These are phyloP conservation scores for Dothideomycetidae sp. DNA, from an alignment of 2,329 filamentous ascomycete species.

Conservation along the genomic window DNA sequence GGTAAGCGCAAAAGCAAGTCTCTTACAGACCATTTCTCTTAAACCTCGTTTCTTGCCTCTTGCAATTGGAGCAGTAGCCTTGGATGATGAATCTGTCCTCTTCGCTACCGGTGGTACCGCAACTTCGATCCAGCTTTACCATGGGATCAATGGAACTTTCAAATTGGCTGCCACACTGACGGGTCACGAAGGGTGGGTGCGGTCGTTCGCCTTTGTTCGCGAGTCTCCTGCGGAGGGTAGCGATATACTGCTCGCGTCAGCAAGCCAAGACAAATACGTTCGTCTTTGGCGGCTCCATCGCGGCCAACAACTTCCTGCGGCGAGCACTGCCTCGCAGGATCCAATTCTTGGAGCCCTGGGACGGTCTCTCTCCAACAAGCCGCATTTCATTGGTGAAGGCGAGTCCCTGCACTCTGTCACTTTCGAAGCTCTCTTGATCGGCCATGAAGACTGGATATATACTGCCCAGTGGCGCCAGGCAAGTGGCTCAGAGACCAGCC, in stretches of 20 bases:
- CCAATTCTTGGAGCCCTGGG: constrained; percentile 46
- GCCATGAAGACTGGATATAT: constrained; percentile 98
- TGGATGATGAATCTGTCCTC: constrained; percentile 35
- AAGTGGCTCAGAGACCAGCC: constrained; percentile 24
- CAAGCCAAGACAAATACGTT: constrained; percentile 95
- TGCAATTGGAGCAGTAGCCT: constrained; percentile 51
- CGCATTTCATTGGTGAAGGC: constrained; percentile 54
- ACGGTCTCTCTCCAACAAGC: constrained; percentile 75
- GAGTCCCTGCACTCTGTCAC: constrained; percentile 61
- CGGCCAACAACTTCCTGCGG: constrained; percentile 49
- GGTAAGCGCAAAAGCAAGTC: constrained; percentile 23
- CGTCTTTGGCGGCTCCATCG: constrained; percentile 77
- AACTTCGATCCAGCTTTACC: constrained; percentile 67
- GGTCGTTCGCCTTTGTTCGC: constrained; percentile 63
- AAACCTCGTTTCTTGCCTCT: constrained; percentile 72
- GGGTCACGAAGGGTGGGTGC: constrained; percentile 91
- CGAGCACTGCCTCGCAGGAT: constrained; percentile 41
- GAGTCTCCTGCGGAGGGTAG: constrained; percentile 42
- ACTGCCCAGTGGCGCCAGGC: constrained; percentile 59
- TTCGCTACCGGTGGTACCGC: constrained; percentile 79
- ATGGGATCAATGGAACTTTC: constrained; percentile 46
- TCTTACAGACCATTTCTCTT: constrained; percentile 57
- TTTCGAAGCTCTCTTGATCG: constrained; percentile 84
- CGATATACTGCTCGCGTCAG: constrained; percentile 75
- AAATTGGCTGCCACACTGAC: constrained; percentile 59